phyloP scores from a whole-genome alignment of 768 basidiomycete species.

The Daedalea quercina region DNA sequence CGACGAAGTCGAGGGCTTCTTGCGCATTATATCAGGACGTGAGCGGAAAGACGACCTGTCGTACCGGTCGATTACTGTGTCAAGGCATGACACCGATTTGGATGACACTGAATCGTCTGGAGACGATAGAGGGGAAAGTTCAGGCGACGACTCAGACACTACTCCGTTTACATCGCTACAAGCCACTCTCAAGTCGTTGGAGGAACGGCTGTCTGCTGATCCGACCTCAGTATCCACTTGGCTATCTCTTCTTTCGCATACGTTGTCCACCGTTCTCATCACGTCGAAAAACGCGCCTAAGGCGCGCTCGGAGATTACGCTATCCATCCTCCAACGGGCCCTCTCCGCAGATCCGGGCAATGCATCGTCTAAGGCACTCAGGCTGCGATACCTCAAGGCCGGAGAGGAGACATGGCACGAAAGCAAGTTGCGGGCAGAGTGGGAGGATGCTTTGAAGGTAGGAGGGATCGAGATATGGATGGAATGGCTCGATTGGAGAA shows the following conservation, averaged over 20 bases:
- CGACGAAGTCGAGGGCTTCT: conserved; percentile 61
- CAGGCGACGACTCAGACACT: conserved; percentile 20
- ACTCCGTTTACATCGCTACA: conserved; percentile 38
- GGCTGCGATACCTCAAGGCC: conserved; percentile 59
- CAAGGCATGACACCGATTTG: conserved; percentile 21
- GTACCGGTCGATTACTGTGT: conserved; percentile 44
- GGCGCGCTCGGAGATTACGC: conserved; percentile 63
- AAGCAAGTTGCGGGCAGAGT: conserved; percentile 50
- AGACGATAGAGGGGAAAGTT: conserved; percentile 18
- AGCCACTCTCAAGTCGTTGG: conserved; percentile 49
- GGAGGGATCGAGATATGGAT: conserved; percentile 59
- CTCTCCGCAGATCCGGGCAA: conserved; percentile 49
- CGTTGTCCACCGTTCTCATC: conserved; percentile 53
- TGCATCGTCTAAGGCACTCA: conserved; percentile 39
- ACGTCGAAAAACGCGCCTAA: conserved; percentile 62
- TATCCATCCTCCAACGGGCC: conserved; percentile 63
- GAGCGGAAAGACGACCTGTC: conserved; percentile 28
- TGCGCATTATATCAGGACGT: conserved; percentile 46
- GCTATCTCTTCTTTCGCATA: conserved; percentile 57
- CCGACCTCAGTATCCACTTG: conserved; percentile 53
- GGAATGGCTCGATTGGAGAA: conserved; percentile 77
- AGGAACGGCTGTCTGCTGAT: conserved; percentile 42
- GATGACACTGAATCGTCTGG: conserved; percentile 30
- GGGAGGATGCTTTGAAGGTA: conserved; percentile 56
- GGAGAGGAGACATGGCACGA: conserved; percentile 69